Evolutionary conservation across 1,284 basidiomycete genomes (phyloP).

Genomic region (Cryptococcus sp.): DNA sequence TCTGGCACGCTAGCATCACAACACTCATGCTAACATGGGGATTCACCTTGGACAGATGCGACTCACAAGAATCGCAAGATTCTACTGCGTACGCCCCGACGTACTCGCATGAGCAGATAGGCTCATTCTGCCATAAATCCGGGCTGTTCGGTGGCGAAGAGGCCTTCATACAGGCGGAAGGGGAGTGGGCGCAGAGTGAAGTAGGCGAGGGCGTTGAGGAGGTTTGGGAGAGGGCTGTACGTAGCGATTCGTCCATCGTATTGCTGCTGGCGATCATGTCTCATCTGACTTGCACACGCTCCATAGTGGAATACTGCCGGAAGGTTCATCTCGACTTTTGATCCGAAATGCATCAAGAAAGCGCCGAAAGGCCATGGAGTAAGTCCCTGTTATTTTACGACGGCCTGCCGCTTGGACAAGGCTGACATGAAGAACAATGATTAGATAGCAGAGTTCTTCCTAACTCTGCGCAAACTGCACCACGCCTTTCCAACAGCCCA

Average conservation of each 20-base stretch:
- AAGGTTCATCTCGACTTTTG: conserved; percentile 45
- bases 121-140: conserved; percentile 38
- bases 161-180: conserved; percentile 36
- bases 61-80: conserved; percentile 13
- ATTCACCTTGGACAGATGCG: conserved; percentile 23
- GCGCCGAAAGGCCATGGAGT: conserved; percentile 27
- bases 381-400: conserved; percentile 4
- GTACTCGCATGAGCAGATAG: conserved; percentile 47
- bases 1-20: neutral
- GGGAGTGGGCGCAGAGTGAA: conserved; percentile 50
- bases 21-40: neutral
- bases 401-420: neutral
- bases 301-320: conserved; percentile 50
- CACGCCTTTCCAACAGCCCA: conserved; percentile 26
- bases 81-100: conserved; percentile 21
- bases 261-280: neutral
- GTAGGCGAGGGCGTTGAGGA: conserved; percentile 54
- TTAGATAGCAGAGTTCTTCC: conserved; percentile 47
- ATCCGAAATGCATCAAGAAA: conserved; percentile 24
- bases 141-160: conserved; percentile 31
- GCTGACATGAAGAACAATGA: conserved; percentile 7
- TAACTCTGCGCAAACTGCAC: conserved; percentile 41
- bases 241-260: conserved; percentile 10
- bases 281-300: neutral
- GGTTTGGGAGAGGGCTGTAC: conserved; percentile 49